Conservation (phyloP, 2,329 filamentous ascomycete species). For the Eurotiales sp. region DNA sequence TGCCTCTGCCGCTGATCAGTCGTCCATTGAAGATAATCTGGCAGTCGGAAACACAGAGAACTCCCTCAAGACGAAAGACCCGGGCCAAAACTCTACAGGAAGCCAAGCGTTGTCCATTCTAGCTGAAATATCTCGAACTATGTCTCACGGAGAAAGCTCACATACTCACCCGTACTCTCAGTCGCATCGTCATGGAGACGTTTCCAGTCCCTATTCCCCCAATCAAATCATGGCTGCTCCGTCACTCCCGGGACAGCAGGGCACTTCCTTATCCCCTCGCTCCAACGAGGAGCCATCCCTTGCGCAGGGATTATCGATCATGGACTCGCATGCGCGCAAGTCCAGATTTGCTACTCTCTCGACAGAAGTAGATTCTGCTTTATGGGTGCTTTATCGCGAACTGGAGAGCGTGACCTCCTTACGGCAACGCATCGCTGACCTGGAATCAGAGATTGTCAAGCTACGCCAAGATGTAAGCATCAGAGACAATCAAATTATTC, state of each 20-base stretch:
- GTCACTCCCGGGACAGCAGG: background rate
- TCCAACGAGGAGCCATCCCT: conserved; percentile 3
- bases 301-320: conserved; percentile 1
- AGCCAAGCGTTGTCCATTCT: conserved; percentile 13
- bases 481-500: conserved; percentile 16
- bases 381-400: conserved; percentile 16
- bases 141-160: conserved; percentile 6
- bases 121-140: conserved; percentile 13
- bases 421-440: conserved; percentile 15
- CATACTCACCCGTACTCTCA: background rate
- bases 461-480: conserved; percentile 17
- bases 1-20: background rate
- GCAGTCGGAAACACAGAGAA: background rate
- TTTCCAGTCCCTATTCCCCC: background rate
- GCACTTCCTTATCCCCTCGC: background rate
- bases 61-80: background rate
- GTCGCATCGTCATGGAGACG: background rate
- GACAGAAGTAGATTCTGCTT: conserved; percentile 15
- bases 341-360: conserved; percentile 16
- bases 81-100: background rate
- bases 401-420: conserved; percentile 15
- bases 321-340: conserved; percentile 16
- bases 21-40: background rate
- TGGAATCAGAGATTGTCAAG: conserved; percentile 15
- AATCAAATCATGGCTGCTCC: background rate